Percentiles rank a stretch among this genome's conserved stretches.
Evolutionary conservation across 176 grass and related monocot genomes (phyloP).

Genomic region (Oryza punctata): DNA sequence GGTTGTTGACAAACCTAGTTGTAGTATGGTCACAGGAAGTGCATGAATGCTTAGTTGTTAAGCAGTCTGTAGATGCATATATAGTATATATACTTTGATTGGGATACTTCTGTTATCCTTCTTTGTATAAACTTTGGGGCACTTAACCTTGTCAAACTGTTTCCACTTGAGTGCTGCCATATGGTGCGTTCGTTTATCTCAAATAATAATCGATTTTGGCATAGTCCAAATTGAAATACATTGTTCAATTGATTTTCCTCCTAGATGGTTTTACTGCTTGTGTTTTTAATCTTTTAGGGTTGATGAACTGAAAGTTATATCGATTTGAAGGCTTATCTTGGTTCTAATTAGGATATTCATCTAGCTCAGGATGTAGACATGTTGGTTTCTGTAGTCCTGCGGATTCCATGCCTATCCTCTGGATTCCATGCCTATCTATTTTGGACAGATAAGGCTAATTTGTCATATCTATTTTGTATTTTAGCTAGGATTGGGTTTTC

Average conservation of each 20-base stretch:
- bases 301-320: neutral
- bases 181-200: neutral
- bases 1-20: conserved; percentile 35
- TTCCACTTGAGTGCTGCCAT: neutral
- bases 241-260: neutral
- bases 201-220: neutral
- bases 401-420: conserved; percentile 13
- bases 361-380: conserved; percentile 23
- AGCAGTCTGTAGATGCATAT: conserved; percentile 21
- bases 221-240: neutral
- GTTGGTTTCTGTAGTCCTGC: conserved; percentile 24
- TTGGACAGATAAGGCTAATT: conserved; percentile 22
- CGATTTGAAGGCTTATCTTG: neutral
- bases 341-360: conserved; percentile 28
- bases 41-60: conserved; percentile 32
- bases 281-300: neutral
- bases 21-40: conserved; percentile 33
- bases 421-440: conserved; percentile 33
- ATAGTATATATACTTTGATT: conserved; percentile 13
- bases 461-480: conserved; percentile 39
- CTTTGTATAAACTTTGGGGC: conserved; percentile 7
- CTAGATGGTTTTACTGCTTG: neutral
- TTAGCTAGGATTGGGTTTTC: conserved; percentile 1
- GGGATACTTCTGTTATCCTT: neutral
- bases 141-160: neutral